Evolutionary conservation across 2,329 filamentous ascomycete species (phyloP), one percentile per base, ranked within the genome.

Genomic region (Aureobasidium sp.): DNA sequence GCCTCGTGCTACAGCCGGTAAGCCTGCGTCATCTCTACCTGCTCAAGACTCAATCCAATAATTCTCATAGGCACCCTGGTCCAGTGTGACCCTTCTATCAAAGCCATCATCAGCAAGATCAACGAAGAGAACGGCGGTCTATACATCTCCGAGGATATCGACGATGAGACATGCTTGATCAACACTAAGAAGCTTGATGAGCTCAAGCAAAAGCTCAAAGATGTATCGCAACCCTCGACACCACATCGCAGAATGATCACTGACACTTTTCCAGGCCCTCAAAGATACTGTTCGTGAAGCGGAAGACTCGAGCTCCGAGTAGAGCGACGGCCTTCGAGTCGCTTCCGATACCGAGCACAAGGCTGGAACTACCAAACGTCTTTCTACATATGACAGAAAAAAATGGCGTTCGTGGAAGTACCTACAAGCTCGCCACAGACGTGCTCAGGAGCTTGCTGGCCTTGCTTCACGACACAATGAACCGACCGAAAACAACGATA

Each of bases 1-100:
- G 68, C 68, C 68, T 32, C 64, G 66, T 32, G 68, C 68, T 21
- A 66, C 65, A n/a, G 63, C 65, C 60, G 68, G 67, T 69, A 64
- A 44, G 60, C 3, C 36, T 45, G n/a, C n/a, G n/a, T 27, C 29
- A 16, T 11, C 21, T 27, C 25, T 45, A 5, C 5, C 21, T 25
- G 16, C 16, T 7, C 6, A n/a, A 30, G 32, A 6, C 25, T 16
- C 47, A 11, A 5, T n/a, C n/a, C 42, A 29, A 6, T 45, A 11
- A 16, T 27, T 21, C 3, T 37, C 32, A 21, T 36, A 73, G 89
- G 89, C 64, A 86, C 90, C 32, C 81, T 93, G 66, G 85, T 93
- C 74, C 85, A 91, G 74, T 91, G 88, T 75, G 89, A 93, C 72
- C 87, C 89, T n/a, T 90, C 88, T 47, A 91, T 93, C 81, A 92